These are phyloP conservation scores for Ilex aquifolium DNA, from an alignment of 257 asterid genomes.

Conservation along the genomic window DNA sequence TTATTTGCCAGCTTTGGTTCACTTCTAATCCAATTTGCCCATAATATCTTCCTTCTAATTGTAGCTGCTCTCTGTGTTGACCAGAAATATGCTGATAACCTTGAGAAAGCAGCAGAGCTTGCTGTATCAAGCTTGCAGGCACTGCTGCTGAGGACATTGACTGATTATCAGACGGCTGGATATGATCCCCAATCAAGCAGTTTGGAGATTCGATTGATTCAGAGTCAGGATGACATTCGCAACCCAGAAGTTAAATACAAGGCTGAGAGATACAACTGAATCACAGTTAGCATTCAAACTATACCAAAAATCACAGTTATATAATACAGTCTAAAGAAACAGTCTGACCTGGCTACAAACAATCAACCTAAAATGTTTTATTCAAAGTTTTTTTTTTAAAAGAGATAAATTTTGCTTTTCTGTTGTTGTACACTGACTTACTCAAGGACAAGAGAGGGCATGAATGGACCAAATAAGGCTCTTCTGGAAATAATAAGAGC, in stretches of 20 bases:
- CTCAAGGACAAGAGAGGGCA: no score
- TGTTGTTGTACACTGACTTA: no score
- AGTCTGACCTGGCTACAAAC: no score
- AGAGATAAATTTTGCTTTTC: no score
- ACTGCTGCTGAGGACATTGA: constrained; percentile 67
- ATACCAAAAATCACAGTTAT: neutral
- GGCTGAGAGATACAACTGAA: constrained; percentile 59
- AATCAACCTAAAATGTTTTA: no score
- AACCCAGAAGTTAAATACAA: constrained; percentile 78
- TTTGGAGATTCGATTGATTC: constrained; percentile 90
- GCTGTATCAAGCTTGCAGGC: constrained; percentile 98
- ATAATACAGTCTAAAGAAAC: no score
- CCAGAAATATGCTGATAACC: constrained; percentile 88
- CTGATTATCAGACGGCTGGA: constrained; percentile 73
- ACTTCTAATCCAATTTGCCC: constrained; percentile 10
- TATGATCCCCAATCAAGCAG: constrained; percentile 79
- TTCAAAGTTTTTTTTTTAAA: no score
- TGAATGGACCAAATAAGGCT: no score
- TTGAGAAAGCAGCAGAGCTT: constrained; percentile 88
- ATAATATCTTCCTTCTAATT: constrained; percentile 17
- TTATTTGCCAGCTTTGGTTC: constrained; percentile 7
- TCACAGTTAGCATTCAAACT: constrained; percentile 1
- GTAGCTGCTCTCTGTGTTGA: constrained; percentile 10
- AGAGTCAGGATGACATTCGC: constrained; percentile 82
- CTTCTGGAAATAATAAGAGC: no score